A percentile compares a stretch with the other conserved stretches of the same genome.
These are phyloP conservation scores for Kwoniella bestiolae DNA, from an alignment of 768 basidiomycete species.

Conservation along the genomic window DNA sequence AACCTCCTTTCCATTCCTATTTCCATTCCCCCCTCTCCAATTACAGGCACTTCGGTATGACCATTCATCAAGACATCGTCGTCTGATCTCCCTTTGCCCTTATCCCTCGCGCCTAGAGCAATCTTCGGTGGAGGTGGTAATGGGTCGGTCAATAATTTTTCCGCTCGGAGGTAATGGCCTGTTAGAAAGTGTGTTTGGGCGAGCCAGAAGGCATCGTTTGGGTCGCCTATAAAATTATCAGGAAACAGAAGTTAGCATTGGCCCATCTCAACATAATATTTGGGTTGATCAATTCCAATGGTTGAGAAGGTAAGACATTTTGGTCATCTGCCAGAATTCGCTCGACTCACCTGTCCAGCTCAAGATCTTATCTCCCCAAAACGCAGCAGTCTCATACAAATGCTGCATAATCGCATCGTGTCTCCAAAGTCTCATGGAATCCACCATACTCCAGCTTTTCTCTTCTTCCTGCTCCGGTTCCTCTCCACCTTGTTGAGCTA, in stretches of 20 bases:
- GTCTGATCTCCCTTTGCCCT: slow-evolving; percentile 39
- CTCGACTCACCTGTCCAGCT: slow-evolving; percentile 81
- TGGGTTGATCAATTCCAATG: slow-evolving; percentile 2
- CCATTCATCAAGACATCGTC: slow-evolving; percentile 29
- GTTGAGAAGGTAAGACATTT: background rate
- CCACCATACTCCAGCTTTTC: slow-evolving; percentile 76
- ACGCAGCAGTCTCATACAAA: slow-evolving; percentile 92
- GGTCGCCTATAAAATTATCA: slow-evolving; percentile 67
- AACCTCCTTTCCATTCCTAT: slow-evolving; percentile 65
- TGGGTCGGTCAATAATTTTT: slow-evolving; percentile 84
- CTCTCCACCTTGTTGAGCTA: slow-evolving; percentile 9
- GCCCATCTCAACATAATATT: slow-evolving; percentile 6
- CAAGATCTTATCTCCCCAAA: slow-evolving; percentile 98
- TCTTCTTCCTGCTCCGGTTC: slow-evolving; percentile 54
- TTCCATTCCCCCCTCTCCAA: slow-evolving; percentile 11
- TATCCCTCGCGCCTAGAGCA: slow-evolving; percentile 7
- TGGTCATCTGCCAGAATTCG: slow-evolving; percentile 6
- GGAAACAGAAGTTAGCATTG: background rate
- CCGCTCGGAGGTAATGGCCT: slow-evolving; percentile 91
- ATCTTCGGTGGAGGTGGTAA: slow-evolving; percentile 64
- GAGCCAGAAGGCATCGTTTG: slow-evolving; percentile 99
- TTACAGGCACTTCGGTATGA: slow-evolving; percentile 10
- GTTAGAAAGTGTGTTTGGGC: slow-evolving; percentile 97
- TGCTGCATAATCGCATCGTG: slow-evolving; percentile 99
- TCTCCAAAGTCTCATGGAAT: slow-evolving; percentile 94